Conservation (phyloP, 1,139 yeast genomes). For the Candida sojae region DNA sequence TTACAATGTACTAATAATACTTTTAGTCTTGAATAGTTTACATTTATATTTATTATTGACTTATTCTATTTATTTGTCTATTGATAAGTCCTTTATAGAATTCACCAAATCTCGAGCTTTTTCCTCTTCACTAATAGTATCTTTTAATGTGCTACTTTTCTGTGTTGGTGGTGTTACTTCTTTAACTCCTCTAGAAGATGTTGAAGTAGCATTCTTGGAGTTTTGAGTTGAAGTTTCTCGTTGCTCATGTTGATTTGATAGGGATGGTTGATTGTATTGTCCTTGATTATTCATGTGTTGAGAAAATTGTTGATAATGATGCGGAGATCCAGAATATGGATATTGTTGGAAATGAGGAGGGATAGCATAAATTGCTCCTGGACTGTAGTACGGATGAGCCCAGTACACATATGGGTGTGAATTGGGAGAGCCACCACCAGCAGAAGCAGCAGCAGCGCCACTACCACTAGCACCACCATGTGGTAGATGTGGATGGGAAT, state of each 20-base stretch:
- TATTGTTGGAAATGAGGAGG: background rate
- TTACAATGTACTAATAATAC: background rate
- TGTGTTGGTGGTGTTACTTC: background rate
- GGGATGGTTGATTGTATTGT: background rate
- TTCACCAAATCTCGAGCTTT: conserved; percentile 4
- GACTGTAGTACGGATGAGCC: conserved; percentile 1
- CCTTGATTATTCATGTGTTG: background rate
- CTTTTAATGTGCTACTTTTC: background rate
- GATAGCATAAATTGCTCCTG: background rate
- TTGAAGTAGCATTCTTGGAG: background rate
- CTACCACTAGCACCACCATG: background rate
- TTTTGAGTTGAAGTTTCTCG: background rate
- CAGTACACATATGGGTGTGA: background rate
- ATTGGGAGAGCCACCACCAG: background rate
- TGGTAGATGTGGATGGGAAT: background rate
- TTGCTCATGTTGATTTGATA: background rate
- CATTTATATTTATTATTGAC: too few relatives aligned
- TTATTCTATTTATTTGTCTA: background rate
- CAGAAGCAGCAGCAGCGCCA: background rate
- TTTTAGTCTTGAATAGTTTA: background rate
- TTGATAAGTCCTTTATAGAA: conserved; percentile 4
- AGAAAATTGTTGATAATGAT: background rate
- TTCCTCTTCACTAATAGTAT: conserved; percentile 3
- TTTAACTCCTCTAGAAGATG: background rate
- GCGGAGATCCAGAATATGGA: conserved; percentile 1